Evolutionary conservation across 2,329 filamentous ascomycete species (phyloP), one percentile per base, ranked within the genome.

Genomic region (Ilyonectria sp.): DNA sequence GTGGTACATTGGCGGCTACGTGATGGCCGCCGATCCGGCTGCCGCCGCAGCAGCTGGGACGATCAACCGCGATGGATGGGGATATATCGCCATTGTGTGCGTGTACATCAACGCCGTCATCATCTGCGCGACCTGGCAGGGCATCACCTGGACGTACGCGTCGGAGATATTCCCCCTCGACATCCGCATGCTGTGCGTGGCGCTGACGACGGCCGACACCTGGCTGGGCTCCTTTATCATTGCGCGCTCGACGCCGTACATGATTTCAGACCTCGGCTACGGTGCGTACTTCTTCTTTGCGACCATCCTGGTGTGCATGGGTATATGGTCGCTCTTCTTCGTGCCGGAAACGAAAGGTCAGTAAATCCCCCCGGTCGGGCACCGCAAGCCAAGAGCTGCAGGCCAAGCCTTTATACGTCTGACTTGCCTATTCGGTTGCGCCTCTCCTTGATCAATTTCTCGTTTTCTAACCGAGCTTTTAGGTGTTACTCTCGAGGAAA

Each of bases 211-310:
- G 1, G 79, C 79, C 0, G 78, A 77, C 26, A 79, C 78, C 2
- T 83, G 82, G 82, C 71, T 83, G 19, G 79, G 80, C 9, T 81
- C 78, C 2, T 83, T 83, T 65, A 75, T 82, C 73, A 80, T 83
- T 49, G 80, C 80, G 2, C 76, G 80, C 29, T 77, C 79, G 23
- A 81, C 79, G 0, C 82, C 81, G 0, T 82, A 82, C 63, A 84
- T 84, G 82, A 79, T 83, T 17, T 80, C 77, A 0, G 74, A 76
- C 5, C 75, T 84, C 1, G 79, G 80, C 1, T 87, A 85, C 68
- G 86, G 86, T 8, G 85, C 85, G 0, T 88, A 86, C 73, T 85
- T 88, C 63, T 84, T 88, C 76, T 88, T 88, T 69, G 85, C 83
- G 4, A 77, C 81, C 0, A 78, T 86, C 31, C 61, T 86, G 55